Conservation (phyloP, 1,139 yeast species). For the Blastobotrys elegans region DNA sequence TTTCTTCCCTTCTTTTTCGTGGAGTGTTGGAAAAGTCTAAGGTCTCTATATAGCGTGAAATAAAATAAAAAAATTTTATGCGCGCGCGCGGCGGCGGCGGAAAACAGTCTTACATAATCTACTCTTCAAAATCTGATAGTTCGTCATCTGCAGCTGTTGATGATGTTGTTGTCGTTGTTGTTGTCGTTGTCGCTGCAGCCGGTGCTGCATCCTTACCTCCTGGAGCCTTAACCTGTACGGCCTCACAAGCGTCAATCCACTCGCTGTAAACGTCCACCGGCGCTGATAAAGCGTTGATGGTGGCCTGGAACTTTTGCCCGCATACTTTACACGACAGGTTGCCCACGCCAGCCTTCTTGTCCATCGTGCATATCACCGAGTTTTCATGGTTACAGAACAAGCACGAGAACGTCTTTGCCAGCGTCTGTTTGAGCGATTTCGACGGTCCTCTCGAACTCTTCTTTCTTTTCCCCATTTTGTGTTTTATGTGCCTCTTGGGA, state of each 20-base stretch:
- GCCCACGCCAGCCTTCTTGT: slow-evolving; percentile 82
- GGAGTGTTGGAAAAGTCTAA: no score
- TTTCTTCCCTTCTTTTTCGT: background rate
- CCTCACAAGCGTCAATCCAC: slow-evolving; percentile 99
- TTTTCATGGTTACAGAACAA: slow-evolving; percentile 94
- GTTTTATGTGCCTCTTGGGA: background rate
- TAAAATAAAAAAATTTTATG: no score
- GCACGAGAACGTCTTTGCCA: slow-evolving; percentile 86
- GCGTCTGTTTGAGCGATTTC: slow-evolving; percentile 69
- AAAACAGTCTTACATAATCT: slow-evolving; percentile 11
- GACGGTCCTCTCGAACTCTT: slow-evolving; percentile 80
- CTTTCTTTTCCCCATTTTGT: slow-evolving; percentile 77
- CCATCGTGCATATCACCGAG: slow-evolving; percentile 82
- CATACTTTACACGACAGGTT: slow-evolving; percentile 86
- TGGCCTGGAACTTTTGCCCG: slow-evolving; percentile 89
- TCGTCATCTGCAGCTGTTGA: slow-evolving; percentile 23
- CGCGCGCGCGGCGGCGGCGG: no score
- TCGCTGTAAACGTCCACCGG: slow-evolving; percentile 96
- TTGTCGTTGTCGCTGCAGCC: slow-evolving; percentile 16
- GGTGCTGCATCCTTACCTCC: slow-evolving; percentile 12
- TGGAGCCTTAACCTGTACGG: slow-evolving; percentile 67
- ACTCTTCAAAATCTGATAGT: slow-evolving; percentile 26
- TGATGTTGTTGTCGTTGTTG: background rate
- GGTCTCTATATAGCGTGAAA: no score
- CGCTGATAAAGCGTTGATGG: slow-evolving; percentile 70